phyloP scores from a whole-genome alignment of 345 rosid genomes.

The Clausena lansium region DNA sequence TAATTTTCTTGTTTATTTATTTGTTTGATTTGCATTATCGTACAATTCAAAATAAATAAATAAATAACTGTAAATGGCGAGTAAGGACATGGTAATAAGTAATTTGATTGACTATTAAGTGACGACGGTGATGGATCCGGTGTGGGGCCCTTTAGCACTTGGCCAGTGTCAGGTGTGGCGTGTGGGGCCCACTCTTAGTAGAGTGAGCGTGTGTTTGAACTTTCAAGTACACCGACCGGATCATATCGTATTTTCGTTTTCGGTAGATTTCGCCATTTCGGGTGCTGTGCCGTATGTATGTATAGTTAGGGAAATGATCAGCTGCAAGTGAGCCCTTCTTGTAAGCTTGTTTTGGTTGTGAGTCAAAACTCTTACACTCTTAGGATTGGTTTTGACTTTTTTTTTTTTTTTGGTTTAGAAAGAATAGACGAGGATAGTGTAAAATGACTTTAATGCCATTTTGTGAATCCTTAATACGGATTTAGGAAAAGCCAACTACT shows the following conservation, averaged over 20 bases:
- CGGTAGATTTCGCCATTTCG: neutral
- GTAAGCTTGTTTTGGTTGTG: neutral
- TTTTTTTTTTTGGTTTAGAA: neutral
- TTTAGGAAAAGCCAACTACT: neutral
- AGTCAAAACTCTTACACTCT: neutral
- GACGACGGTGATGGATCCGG: conserved; percentile 28
- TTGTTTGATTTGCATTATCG: neutral
- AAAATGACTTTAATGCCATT: neutral
- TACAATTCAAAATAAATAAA: neutral
- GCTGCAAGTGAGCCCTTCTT: neutral
- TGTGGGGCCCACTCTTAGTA: conserved; percentile 8
- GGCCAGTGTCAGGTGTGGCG: too few species aligned
- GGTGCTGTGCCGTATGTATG: too few species aligned
- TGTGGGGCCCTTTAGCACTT: conserved; percentile 18
- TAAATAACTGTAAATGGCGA: neutral
- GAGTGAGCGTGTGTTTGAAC: conserved; percentile 15
- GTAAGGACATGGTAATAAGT: neutral
- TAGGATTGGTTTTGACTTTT: neutral
- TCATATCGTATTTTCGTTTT: conserved; percentile 16
- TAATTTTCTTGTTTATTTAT: conserved; percentile 13
- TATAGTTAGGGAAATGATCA: neutral
- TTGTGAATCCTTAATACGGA: neutral
- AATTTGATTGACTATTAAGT: neutral
- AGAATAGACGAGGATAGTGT: neutral
- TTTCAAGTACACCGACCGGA: conserved; percentile 11